These are phyloP conservation scores for Hypoxylon sp. DNA, from an alignment of 2,329 filamentous ascomycete species.

Conservation along the genomic window DNA sequence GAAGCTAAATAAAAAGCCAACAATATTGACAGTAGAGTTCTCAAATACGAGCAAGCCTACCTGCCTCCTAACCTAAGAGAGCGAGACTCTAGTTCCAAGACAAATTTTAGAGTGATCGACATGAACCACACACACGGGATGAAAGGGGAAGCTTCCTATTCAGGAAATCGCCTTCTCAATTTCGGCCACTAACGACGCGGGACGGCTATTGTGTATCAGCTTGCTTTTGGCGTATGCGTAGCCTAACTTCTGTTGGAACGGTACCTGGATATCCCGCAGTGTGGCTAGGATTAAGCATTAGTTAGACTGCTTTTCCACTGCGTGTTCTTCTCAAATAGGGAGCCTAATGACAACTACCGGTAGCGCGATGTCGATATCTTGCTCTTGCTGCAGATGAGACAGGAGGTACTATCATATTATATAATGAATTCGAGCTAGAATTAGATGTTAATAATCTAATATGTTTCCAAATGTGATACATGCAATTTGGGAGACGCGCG, in stretches of 20 bases:
- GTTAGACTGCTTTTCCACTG: not conserved
- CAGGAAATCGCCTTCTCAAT: conserved; percentile 14
- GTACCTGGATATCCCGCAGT: conserved; percentile 4
- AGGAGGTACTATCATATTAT: not conserved
- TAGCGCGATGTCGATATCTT: not conserved
- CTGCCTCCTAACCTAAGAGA: not conserved
- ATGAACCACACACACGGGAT: conserved; percentile 8
- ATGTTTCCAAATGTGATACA: not conserved
- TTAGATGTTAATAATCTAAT: not conserved
- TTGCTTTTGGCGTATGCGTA: conserved; percentile 17
- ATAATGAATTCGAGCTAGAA: not conserved
- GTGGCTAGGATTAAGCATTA: conserved; percentile 1
- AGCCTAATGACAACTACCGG: not conserved
- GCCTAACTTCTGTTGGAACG: not conserved
- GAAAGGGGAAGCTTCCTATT: conserved; percentile 34
- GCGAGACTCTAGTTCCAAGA: conserved; percentile 32
- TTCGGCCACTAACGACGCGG: not conserved
- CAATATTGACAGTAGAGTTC: not conserved
- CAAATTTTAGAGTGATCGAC: conserved; percentile 39
- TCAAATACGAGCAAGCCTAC: conserved; percentile 5
- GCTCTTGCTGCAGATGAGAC: conserved; percentile 2
- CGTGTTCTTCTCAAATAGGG: not conserved
- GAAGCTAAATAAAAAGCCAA: conserved; percentile 8
- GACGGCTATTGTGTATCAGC: not conserved
- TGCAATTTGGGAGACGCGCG: not conserved